phyloP scores from a whole-genome alignment of 2,329 filamentous ascomycete genomes.

The Elsinoe fawcettii region DNA sequence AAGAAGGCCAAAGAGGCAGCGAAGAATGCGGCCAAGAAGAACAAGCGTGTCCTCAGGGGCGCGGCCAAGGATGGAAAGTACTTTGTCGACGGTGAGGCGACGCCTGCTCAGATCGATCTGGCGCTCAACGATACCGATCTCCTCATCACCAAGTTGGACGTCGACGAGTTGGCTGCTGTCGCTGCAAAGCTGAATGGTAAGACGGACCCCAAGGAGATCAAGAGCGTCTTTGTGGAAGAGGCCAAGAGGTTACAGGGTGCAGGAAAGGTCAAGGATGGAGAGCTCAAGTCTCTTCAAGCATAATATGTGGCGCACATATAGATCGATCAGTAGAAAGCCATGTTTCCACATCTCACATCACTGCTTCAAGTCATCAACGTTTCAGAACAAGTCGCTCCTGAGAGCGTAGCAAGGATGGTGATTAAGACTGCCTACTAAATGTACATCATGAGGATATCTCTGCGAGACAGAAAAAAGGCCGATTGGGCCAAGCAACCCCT shows the following conservation, averaged over 20 bases:
- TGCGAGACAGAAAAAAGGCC: neutral
- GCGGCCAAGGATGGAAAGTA: conserved; percentile 98
- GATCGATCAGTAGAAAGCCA: neutral
- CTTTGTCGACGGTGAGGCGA: conserved; percentile 63
- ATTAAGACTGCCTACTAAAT: neutral
- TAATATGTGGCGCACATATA: neutral
- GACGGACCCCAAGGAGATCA: conserved; percentile 77
- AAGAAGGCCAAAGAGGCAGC: conserved; percentile 99
- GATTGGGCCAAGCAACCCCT: neutral
- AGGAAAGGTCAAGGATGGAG: conserved; percentile 79
- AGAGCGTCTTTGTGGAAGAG: conserved; percentile 71
- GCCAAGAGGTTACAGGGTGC: conserved; percentile 67
- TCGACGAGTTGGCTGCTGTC: conserved; percentile 80
- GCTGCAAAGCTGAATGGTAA: conserved; percentile 70
- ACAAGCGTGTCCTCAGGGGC: conserved; percentile 92
- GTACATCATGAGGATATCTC: conserved; percentile 5
- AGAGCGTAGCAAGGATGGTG: neutral
- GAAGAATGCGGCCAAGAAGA: conserved; percentile 99
- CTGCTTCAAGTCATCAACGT: too few relatives aligned
- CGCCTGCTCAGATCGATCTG: conserved; percentile 71
- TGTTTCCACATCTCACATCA: neutral
- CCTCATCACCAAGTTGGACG: conserved; percentile 78
- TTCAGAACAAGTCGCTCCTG: neutral
- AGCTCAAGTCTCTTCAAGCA: conserved; percentile 53
- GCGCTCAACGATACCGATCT: conserved; percentile 81